Percentiles rank a stretch among this genome's conserved stretches.
Evolutionary conservation across 768 basidiomycete species (phyloP).

Genomic region (Astraeus odoratus): DNA sequence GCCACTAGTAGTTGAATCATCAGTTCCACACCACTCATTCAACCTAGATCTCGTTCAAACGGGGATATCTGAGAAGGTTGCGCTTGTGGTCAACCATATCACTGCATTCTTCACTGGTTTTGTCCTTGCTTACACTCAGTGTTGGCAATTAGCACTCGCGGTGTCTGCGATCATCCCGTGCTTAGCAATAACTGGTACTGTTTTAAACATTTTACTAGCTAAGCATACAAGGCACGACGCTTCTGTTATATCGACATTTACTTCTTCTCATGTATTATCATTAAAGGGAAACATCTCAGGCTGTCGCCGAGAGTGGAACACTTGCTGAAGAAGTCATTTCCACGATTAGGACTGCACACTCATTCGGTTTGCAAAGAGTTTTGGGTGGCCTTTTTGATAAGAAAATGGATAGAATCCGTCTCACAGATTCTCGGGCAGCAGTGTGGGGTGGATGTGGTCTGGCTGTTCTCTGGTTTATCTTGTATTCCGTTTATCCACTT

Average conservation of each 20-base stretch:
- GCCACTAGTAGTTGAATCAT: conserved; percentile 15
- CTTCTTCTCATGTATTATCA: not conserved
- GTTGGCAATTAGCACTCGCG: conserved; percentile 81
- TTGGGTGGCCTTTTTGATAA: conserved; percentile 60
- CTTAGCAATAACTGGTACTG: conserved; percentile 63
- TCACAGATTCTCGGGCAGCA: conserved; percentile 52
- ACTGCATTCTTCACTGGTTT: conserved; percentile 82
- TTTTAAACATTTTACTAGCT: conserved; percentile 66
- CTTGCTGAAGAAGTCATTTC: conserved; percentile 93
- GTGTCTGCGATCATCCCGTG: conserved; percentile 78
- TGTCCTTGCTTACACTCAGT: conserved; percentile 57
- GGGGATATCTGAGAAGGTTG: conserved; percentile 87
- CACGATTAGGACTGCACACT: conserved; percentile 82
- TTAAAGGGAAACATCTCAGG: conserved; percentile 52
- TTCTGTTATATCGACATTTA: not conserved
- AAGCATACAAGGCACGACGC: conserved; percentile 53
- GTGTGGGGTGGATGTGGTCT: conserved; percentile 54
- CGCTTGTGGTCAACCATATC: conserved; percentile 55
- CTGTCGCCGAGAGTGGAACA: conserved; percentile 73
- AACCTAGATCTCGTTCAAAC: conserved; percentile 76
- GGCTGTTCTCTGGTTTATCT: conserved; percentile 75
- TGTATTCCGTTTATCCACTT: conserved; percentile 70
- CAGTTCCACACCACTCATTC: not conserved
- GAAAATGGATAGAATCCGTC: conserved; percentile 47
- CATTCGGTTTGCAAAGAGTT: conserved; percentile 74